Base-by-base conservation (phyloP, 164 flowering plant genomes). In the Liquidambar formosana region DNA sequence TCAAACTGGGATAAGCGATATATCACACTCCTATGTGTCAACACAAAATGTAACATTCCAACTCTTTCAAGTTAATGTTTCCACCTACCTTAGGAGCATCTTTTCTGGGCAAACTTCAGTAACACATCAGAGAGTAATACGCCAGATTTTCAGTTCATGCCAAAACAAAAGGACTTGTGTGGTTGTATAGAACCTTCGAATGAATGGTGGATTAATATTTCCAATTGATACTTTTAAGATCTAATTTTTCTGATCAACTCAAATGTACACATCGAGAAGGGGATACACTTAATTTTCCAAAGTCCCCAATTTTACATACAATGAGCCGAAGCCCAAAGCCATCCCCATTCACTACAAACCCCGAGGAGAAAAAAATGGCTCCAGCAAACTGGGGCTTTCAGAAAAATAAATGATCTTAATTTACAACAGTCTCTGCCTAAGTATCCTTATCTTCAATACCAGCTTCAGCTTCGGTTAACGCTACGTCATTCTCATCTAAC, bases 401-500 rank as follows among this genome's bases (percentile, higher is more conserved):
- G 79, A 79, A 73, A 52, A 25, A 47, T 33, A 14, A 12, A 15
- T 21, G 23, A 51, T 54, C 58, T 51, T 9, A 54, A 65, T 49
- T 22, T 51, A 52, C 41, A 33, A 21, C 67, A 64, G 9, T 16
- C 41, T 18, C 9, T 10, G 8, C 46, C 46, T 67, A 67, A 10
- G 33, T 4, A 25, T 66, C 76, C 48, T 57, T 49, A 23, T 25
- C 15, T 62, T 83, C 84, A 45, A 91, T 90, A 52, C 94, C 89
- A 63, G 88, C 78, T 78, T 95, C 97, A 18, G 94, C 97, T 71
- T 89, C 97, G 1, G 66, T 56, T 76, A 95, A 71, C 19, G 58
- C 67, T 0, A 69, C 80, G 3, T 69, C 66, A 48, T 84, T 65
- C 62, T 85, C 79, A 14, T 70, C 70, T 52, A 95, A 73, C 77